phyloP scores from a whole-genome alignment of 441 rosid species.

The Croton setiger region DNA sequence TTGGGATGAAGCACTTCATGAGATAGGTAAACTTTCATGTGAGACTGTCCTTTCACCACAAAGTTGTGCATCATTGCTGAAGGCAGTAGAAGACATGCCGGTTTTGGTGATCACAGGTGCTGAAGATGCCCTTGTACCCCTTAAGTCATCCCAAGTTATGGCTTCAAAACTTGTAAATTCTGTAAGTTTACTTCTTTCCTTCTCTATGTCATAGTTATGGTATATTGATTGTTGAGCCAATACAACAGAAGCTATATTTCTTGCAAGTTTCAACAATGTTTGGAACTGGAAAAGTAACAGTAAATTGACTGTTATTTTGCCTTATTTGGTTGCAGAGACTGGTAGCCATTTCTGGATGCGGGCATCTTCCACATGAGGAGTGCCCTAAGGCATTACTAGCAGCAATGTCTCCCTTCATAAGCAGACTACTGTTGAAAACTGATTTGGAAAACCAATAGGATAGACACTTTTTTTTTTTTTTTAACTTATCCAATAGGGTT shows the following conservation, averaged over 20 bases:
- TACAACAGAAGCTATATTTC: background rate
- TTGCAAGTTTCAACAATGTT: background rate
- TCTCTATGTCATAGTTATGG: background rate
- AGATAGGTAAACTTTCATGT: slow-evolving; percentile 79
- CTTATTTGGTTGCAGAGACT: slow-evolving; percentile 58
- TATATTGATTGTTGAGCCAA: background rate
- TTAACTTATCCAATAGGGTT: slow-evolving; percentile 31
- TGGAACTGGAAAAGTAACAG: background rate
- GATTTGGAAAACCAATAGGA: slow-evolving; percentile 44
- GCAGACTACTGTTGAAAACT: slow-evolving; percentile 50
- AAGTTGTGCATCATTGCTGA: slow-evolving; percentile 49
- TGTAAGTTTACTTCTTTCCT: slow-evolving; percentile 48
- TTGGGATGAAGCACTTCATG: slow-evolving; percentile 97
- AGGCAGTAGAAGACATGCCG: slow-evolving; percentile 66
- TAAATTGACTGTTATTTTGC: background rate
- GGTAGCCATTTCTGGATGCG: slow-evolving; percentile 92
- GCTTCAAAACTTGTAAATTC: slow-evolving; percentile 88
- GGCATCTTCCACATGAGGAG: slow-evolving; percentile 98
- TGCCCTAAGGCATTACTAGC: slow-evolving; percentile 93
- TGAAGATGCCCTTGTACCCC: slow-evolving; percentile 82
- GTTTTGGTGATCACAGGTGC: slow-evolving; percentile 87
- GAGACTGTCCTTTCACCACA: slow-evolving; percentile 75
- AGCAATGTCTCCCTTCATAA: slow-evolving; percentile 76
- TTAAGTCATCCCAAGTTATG: slow-evolving; percentile 79
- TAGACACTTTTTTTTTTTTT: background rate